A percentile compares a stretch with the other conserved stretches of the same genome.
Evolutionary conservation across 192 early-diverging fungal genomes (phyloP).

Genomic region (Allomyces macrogynus): DNA sequence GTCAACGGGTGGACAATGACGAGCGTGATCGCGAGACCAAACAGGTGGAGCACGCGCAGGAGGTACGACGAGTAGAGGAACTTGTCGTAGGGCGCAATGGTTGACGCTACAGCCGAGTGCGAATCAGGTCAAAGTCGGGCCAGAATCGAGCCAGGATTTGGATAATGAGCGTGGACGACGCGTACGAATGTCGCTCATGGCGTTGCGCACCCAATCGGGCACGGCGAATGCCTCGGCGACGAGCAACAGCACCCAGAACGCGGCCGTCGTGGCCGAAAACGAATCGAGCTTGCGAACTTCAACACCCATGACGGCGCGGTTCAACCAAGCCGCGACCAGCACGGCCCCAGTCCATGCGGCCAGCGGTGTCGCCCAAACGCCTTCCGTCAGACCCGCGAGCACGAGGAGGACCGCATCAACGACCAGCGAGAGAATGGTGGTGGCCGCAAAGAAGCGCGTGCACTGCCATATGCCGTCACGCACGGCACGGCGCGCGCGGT

Average conservation of each 20-base stretch:
- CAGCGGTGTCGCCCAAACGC: background rate
- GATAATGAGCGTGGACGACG: too few relatives aligned
- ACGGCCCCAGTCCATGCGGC: background rate
- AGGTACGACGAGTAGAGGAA: background rate
- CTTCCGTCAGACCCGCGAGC: background rate
- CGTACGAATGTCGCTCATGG: background rate
- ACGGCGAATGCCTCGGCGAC: background rate
- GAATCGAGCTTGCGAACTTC: background rate
- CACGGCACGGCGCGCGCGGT: background rate
- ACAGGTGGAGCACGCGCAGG: slow-evolving; percentile 8
- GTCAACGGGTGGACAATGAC: slow-evolving; percentile 1
- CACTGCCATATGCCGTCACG: background rate
- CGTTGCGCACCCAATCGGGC: background rate
- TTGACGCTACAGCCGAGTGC: too few relatives aligned
- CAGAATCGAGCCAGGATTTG: too few relatives aligned
- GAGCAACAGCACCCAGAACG: background rate
- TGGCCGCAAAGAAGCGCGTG: background rate
- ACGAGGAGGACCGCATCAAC: background rate
- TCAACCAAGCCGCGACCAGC: background rate
- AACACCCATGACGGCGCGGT: background rate
- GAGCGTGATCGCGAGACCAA: background rate
- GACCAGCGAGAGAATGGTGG: background rate
- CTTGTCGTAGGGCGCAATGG: background rate
- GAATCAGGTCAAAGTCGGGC: background rate
- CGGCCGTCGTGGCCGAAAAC: background rate